Base-by-base conservation (phyloP, 2,329 filamentous ascomycete species). In the Cytospora piceae region DNA sequence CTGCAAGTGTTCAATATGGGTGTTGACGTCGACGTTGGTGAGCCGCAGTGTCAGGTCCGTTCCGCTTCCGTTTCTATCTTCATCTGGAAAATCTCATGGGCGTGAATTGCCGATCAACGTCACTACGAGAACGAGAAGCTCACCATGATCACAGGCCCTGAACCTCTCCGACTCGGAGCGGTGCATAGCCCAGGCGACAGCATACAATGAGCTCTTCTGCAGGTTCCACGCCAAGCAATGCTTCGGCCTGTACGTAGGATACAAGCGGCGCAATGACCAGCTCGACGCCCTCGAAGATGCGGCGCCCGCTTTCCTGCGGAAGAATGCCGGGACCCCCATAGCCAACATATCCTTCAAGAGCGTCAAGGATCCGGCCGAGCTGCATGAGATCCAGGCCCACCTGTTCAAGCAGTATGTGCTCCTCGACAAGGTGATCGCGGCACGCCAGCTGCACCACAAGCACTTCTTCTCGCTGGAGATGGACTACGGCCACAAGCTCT, bases 221-320 rank as follows among this genome's bases (percentile, higher is more conserved):
- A 69, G 67, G 27, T 79, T 78, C 63, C 78, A 80, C 67, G 77
- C 78, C 0, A 76, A 73, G 63, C 78, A 81, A 69, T 79, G 76
- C 65, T 74, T 78, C 69, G 78, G 77, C 69, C 73, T 84, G 4
- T 83, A 83, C 70, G 75, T 76, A 59, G 82, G 81, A 11, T 83
- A 84, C 72, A 83, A 83, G 69, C 76, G 72, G 51, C 79, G 80
- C 52, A 83, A 82, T 70, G 74, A 75, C 11, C 74, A 76, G 56
- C 76, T 83, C 4, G 80, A 84, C 62, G 65, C 66, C 4, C 69
- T 80, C 20, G 67, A 74, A 3, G 71, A 71, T 14, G 67, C 73
- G 37, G 74, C 71, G 3, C 80, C 80, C n/a, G 29, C 69, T 22
- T 81, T 77, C 66, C 72, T 83, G 12, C 72, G 72, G 20, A 68